Base-by-base conservation (phyloP, 495 filamentous ascomycete genomes). In the Darksidea phi region DNA sequence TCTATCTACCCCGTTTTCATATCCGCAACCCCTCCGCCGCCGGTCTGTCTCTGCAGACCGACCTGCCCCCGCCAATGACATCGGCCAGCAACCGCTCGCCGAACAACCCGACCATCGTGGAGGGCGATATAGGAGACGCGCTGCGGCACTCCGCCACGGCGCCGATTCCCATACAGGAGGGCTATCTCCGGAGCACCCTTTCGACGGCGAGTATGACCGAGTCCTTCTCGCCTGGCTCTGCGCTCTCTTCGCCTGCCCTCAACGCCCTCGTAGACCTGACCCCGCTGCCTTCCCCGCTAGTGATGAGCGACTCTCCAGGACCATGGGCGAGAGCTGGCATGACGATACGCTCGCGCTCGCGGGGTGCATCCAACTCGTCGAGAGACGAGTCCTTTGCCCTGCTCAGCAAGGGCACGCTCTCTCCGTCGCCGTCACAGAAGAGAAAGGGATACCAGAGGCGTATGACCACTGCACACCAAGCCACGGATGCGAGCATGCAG, bases 231-330 rank as follows among this genome's bases (percentile, higher is more conserved):
- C 85, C 85, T 0, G 79, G 76, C 25, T 87, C 86, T 12, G 72
- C 75, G 1, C 66, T 85, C 18, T 83, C 86, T 5, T 88, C 86
- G 17, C 91, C 91, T 1, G 83, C 86, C 58, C 80, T 95, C 38
- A 84, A 85, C 57, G 89, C 91, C 18, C 86, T 96, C 83, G 83
- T 84, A 38, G 90, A 96, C 68, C 86, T 98, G 57, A 98, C 94
- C 4, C 94, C 94, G 51, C 74, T 98, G 21, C 94, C 94, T 11
- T 97, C 94, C 5, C 94, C 94, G 7, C 80, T 97, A 38, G 77
- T 89, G 57, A 80, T 81, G 7, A 76, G 76, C 59, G 86, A 87
- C 45, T 90, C 88, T 7, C 88, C 92, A n/a, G 82, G 81, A 5
- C 85, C 85, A 20, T 88, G 87, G 86, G 84, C 77, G 67, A 70